phyloP scores from a whole-genome alignment of 2,329 filamentous ascomycete genomes.

The Alternaria arbusti region DNA sequence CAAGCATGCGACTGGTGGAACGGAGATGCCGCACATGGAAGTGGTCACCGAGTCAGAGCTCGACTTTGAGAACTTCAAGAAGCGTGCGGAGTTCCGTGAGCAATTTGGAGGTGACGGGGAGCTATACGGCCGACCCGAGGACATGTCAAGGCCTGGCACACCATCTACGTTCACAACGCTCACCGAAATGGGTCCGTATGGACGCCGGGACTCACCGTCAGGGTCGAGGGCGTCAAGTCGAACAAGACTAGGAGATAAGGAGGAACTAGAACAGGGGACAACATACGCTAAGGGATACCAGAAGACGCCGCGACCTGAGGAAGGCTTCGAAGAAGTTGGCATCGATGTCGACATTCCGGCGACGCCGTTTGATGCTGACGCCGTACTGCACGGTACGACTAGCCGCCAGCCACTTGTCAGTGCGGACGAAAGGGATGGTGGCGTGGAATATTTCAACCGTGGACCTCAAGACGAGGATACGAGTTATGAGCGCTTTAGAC shows the following conservation, averaged over 20 bases:
- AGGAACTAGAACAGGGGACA: conserved; percentile 30
- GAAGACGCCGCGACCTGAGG: conserved; percentile 18
- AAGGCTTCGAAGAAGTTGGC: conserved; percentile 25
- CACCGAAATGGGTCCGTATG: conserved; percentile 25
- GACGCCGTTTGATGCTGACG: conserved; percentile 30
- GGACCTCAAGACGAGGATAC: conserved; percentile 17
- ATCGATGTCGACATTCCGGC: conserved; percentile 29
- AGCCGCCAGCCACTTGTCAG: conserved; percentile 28
- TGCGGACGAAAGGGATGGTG: conserved; percentile 5
- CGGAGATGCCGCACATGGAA: conserved; percentile 70
- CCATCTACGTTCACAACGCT: conserved; percentile 40
- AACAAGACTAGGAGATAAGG: conserved; percentile 24
- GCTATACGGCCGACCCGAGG: conserved; percentile 63
- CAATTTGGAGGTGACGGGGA: conserved; percentile 77
- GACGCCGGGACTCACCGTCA: conserved; percentile 8
- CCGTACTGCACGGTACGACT: conserved; percentile 20
- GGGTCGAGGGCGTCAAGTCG: conserved; percentile 28
- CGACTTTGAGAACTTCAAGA: conserved; percentile 90
- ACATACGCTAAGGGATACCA: conserved; percentile 36
- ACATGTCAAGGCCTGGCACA: conserved; percentile 53
- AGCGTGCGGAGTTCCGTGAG: conserved; percentile 83
- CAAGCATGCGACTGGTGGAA: conserved; percentile 43
- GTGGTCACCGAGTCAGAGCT: conserved; percentile 83
- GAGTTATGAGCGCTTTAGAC: conserved; percentile 26
- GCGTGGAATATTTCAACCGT: conserved; percentile 13